These are phyloP conservation scores for Acacia confusa DNA, from an alignment of 306 rosid species.

Conservation along the genomic window DNA sequence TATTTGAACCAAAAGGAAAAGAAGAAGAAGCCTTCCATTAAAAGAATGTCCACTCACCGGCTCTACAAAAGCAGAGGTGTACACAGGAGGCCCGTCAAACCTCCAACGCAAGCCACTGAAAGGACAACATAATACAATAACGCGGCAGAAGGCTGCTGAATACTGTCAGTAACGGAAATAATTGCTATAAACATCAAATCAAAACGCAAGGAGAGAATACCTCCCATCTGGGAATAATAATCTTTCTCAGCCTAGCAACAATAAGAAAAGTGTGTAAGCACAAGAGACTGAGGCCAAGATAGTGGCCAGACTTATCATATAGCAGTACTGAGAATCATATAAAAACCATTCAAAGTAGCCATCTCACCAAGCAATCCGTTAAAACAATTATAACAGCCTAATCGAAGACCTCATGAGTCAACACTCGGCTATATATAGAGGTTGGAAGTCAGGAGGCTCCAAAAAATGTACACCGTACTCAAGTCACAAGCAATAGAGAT, in stretches of 20 bases:
- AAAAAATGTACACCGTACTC: background rate
- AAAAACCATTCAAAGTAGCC: conserved; percentile 9
- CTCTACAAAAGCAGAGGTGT: conserved; percentile 11
- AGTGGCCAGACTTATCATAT: background rate
- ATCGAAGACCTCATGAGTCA: background rate
- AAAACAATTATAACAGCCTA: background rate
- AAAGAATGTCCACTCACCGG: conserved; percentile 31
- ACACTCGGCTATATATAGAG: too few species aligned
- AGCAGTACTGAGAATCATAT: background rate
- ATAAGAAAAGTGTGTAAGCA: conserved; percentile 36
- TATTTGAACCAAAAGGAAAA: background rate
- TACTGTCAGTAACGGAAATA: background rate
- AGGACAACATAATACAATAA: too few species aligned
- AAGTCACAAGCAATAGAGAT: background rate
- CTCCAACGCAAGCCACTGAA: conserved; percentile 16
- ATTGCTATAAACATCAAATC: conserved; percentile 32
- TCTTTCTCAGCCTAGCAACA: conserved; percentile 53
- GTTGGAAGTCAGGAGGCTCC: background rate
- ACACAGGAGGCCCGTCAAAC: conserved; percentile 22
- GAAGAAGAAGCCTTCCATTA: background rate
- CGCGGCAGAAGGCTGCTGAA: too few species aligned
- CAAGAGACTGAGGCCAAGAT: conserved; percentile 21
- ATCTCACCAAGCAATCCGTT: conserved; percentile 31
- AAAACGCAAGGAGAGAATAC: conserved; percentile 27
- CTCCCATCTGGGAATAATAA: conserved; percentile 30